Evolutionary conservation across 192 early-diverging fungal genomes (phyloP).

Genomic region (Nowakowskiella sp.): DNA sequence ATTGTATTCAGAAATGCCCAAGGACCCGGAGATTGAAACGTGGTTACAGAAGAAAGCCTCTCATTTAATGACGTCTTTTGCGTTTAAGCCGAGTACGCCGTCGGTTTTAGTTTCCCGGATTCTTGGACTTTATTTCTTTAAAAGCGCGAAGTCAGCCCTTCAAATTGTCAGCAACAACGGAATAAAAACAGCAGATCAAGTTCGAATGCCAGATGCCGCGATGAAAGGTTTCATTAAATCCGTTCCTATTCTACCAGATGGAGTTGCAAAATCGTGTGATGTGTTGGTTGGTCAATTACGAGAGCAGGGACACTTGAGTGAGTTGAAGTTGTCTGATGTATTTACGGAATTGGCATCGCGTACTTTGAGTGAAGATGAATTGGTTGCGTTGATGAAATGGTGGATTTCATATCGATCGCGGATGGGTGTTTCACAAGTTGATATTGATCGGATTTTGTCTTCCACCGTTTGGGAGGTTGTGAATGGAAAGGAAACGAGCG

Average conservation of each 20-base stretch:
- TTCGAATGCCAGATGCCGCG: constrained; percentile 54
- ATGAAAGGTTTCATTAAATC: constrained; percentile 57
- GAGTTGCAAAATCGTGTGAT: constrained; percentile 42
- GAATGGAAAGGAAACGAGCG: constrained; percentile 20
- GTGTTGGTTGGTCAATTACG: constrained; percentile 48
- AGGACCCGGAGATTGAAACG: constrained; percentile 28
- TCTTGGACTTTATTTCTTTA: constrained; percentile 49
- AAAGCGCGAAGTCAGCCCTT: constrained; percentile 34
- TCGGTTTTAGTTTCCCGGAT: constrained; percentile 53
- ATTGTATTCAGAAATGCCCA: constrained; percentile 33
- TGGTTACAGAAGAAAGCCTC: constrained; percentile 60
- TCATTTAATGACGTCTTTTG: constrained; percentile 59
- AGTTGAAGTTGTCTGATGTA: constrained; percentile 55
- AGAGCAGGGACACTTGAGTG: constrained; percentile 31
- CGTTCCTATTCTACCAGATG: constrained; percentile 49
- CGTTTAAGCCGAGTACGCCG: constrained; percentile 67
- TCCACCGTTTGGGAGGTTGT: constrained; percentile 36
- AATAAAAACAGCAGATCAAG: constrained; percentile 35
- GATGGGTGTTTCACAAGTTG: constrained; percentile 23
- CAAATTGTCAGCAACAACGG: constrained; percentile 63
- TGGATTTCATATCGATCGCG: constrained; percentile 48
- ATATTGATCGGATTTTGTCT: constrained; percentile 35
- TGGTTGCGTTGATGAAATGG: constrained; percentile 66
- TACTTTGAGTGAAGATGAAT: constrained; percentile 47
- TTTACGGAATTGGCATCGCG: constrained; percentile 53